Base-by-base conservation (phyloP, 176 grass and related monocot species). In the Melocanna baccifera region DNA sequence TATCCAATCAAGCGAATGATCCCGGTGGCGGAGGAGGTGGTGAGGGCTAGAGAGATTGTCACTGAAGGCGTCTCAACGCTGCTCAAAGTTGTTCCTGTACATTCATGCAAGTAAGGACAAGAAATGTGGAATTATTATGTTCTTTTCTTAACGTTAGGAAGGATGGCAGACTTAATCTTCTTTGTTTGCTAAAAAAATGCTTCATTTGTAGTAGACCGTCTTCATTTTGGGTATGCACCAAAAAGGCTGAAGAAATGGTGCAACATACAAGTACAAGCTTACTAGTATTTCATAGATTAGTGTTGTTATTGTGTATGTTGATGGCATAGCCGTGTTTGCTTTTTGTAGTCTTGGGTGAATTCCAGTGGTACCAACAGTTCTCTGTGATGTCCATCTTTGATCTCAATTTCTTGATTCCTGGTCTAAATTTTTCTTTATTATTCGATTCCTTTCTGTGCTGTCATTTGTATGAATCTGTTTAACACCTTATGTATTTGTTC, bases 1-100 rank as follows among this genome's bases (percentile, higher is more conserved):
- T 98, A 98, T 81, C 96, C 93, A 41, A 77, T 98, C 67, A 87
- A 67, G 64, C 78, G 62, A 7, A 98, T 98, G 93, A 87, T 89
- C 64, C 96, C 91, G 53, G 89, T 96, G 8, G 96, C 89, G 2
- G 62, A 96, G 65, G 93, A 94, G 47, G 96, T 98, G 9, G 7
- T 94, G 73, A 85, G 75, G 66, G 62, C 91, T 25, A 89, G 91
- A 77, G 89, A 94, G 72, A 56, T 90, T 46, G 82, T 98, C 37
- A 78, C 37, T 30, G 23, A 71, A 75, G 93, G 91, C 8, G 89
- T 98, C 57, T 94, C 89, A 6, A 56, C 26, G 5, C 85, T 98
- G 23, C 87, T 96, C 16, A 81, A 77, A 80, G 43, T 81, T 81
- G 74, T 98, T 82, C 85, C 91, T 34, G 65, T 92, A n/a, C 92